Percentiles rank a stretch among this genome's conserved stretches.
Evolutionary conservation across 2,329 filamentous ascomycete genomes (phyloP).

Genomic region (Penicillium sp.): DNA sequence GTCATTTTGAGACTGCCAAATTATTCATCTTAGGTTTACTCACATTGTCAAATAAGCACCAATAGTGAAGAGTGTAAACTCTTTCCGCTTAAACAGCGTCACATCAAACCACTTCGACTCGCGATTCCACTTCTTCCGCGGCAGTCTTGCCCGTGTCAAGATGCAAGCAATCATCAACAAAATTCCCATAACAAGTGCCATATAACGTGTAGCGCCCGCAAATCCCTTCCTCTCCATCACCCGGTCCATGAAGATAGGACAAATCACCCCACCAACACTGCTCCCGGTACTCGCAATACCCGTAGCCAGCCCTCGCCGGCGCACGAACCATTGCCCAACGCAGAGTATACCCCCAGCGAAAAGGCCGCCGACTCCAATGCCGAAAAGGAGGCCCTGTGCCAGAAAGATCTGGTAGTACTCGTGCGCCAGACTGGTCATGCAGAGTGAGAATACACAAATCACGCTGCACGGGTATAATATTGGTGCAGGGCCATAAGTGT

Average conservation of each 20-base stretch:
- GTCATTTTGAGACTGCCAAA: not conserved
- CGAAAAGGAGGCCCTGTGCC: conserved; percentile 18
- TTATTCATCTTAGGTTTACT: not conserved
- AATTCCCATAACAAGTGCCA: no score
- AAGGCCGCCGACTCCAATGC: conserved; percentile 19
- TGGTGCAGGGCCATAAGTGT: conserved; percentile 15
- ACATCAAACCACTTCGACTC: conserved; percentile 32
- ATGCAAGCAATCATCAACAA: no score
- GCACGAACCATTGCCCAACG: conserved; percentile 23
- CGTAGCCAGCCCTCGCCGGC: conserved; percentile 16
- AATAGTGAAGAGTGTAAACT: conserved; percentile 22
- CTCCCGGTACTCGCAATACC: conserved; percentile 16
- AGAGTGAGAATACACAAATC: conserved; percentile 16
- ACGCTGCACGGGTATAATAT: conserved; percentile 17
- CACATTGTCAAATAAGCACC: conserved; percentile 16
- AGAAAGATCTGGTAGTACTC: conserved; percentile 23
- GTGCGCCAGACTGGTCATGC: conserved; percentile 16
- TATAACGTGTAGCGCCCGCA: conserved; percentile 11
- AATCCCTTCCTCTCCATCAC: conserved; percentile 11
- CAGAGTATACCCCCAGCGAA: conserved; percentile 19
- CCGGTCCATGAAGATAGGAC: conserved; percentile 26
- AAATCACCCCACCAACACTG: conserved; percentile 27
- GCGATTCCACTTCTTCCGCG: conserved; percentile 32
- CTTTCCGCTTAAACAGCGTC: conserved; percentile 26
- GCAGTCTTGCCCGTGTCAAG: conserved; percentile 19